Base-by-base conservation (phyloP, 495 filamentous ascomycete genomes). In the Mytilinidion resinicola region DNA sequence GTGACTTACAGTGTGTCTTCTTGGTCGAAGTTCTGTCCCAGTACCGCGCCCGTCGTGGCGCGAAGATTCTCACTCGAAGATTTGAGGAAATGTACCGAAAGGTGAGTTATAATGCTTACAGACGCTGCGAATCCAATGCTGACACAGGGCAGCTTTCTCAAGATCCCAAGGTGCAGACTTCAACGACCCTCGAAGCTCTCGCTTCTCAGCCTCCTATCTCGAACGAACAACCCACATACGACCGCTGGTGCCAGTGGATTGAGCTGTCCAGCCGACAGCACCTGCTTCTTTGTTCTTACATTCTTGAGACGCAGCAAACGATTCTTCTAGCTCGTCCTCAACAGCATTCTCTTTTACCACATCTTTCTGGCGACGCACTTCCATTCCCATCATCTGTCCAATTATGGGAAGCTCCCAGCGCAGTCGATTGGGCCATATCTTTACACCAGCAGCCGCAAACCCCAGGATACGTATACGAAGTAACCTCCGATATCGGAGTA, bases 1-100 rank as follows among this genome's bases (percentile, higher is more conserved):
- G 59, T 41, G 69, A 73, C 50, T 60, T 63, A 47, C 71, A 73
- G 64, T 64, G 65, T 10, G 17, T 71, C 2, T 52, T 71, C 38
- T 61, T 73, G 21, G 35, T 67, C 11, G 71, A 73, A 57, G 49
- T 69, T 12, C 67, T 68, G 15, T 63, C 70, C 11, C 65, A 71
- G 35, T 73, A 67, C 59, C 62, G 64, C 49, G 66, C 61, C 20
- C 61, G 67, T 38, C 68, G 71, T 3, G 62, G 64, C 15, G 57
- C 71, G 3, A 56, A 62, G 35, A 55, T 57, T 11, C 63, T 71
- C 15, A 67, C 64, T 4, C 51, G 59, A n/a, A 56, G 53, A n/a
- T 73, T 73, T 55, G 58, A 64, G 14, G 48, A 61, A 30, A 34
- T 70, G 25, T 71, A 71, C 49, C 54, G 53, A 8, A 62, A 57